These are phyloP conservation scores for Pleurotus ostreatus DNA, from an alignment of 768 basidiomycete species.

Conservation along the genomic window DNA sequence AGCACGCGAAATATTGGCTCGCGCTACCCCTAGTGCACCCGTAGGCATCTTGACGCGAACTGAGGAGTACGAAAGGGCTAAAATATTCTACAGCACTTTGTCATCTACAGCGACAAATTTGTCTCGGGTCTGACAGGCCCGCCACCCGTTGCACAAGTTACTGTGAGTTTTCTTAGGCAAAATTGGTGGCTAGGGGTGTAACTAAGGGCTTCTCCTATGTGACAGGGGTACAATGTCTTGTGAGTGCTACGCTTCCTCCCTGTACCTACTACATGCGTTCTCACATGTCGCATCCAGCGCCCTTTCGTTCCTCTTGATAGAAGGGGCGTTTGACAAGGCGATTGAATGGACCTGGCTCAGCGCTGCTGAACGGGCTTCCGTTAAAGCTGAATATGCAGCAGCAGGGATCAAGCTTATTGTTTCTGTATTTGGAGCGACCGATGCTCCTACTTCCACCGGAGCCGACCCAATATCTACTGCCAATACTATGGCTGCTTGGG, in stretches of 20 bases:
- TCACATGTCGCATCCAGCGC: conserved; percentile 24
- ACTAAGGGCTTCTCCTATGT: background rate
- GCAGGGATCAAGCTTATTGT: conserved; percentile 63
- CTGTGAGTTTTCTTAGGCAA: conserved; percentile 22
- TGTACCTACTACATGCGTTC: background rate
- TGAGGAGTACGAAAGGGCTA: background rate
- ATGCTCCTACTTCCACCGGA: conserved; percentile 51
- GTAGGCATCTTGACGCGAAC: background rate
- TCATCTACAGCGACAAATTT: conserved; percentile 38
- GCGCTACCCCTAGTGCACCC: conserved; percentile 42
- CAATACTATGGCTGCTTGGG: conserved; percentile 61
- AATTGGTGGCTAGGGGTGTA: background rate
- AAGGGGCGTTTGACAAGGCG: conserved; percentile 59
- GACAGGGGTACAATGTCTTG: conserved; percentile 59
- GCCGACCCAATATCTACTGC: conserved; percentile 63
- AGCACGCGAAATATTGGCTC: conserved; percentile 26
- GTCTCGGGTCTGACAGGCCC: conserved; percentile 43
- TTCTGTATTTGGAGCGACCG: conserved; percentile 57
- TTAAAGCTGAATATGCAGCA: conserved; percentile 48
- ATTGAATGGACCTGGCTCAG: conserved; percentile 49
- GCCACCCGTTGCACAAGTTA: conserved; percentile 40
- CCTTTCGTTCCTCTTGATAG: conserved; percentile 51
- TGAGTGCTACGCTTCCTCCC: conserved; percentile 21
- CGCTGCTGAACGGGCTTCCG: conserved; percentile 37
- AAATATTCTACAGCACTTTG: conserved; percentile 28